phyloP scores from a whole-genome alignment of 2,329 filamentous ascomycete genomes.

The Sclerotinia subarctica region DNA sequence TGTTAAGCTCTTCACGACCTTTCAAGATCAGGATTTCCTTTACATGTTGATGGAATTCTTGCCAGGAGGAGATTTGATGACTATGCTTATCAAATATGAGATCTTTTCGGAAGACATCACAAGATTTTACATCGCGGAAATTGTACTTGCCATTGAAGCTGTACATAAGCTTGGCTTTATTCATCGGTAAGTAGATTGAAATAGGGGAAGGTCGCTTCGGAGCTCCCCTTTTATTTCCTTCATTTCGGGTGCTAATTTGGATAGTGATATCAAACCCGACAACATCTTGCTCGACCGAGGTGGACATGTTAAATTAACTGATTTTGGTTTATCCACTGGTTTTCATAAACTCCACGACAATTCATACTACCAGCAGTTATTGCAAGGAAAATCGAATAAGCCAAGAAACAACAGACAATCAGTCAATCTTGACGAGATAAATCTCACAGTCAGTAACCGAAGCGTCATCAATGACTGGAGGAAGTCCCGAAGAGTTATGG shows the following conservation, averaged over 20 bases:
- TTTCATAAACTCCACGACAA: constrained; percentile 98
- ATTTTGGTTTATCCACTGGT: constrained; percentile 95
- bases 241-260: constrained; percentile 19
- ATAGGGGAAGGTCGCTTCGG: background rate
- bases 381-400: constrained; percentile 71
- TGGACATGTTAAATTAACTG: constrained; percentile 96
- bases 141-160: constrained; percentile 96
- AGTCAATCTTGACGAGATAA: constrained; percentile 95
- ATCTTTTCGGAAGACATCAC: constrained; percentile 99
- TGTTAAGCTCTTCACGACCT: constrained; percentile 96
- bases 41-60: constrained; percentile 99
- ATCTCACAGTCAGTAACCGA: constrained; percentile 95
- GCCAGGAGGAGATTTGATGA: constrained; percentile 97
- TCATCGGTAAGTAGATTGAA: constrained; percentile 68
- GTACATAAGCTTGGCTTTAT: constrained; percentile 98
- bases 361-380: constrained; percentile 94
- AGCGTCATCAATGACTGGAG: constrained; percentile 98
- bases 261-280: constrained; percentile 96
- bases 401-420: constrained; percentile 80
- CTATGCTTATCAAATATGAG: constrained; percentile 99
- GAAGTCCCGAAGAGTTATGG: constrained; percentile 90
- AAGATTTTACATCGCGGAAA: constrained; percentile 98
- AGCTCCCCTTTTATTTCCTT: background rate
- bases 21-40: constrained; percentile 92
- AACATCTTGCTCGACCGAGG: constrained; percentile 95